Evolutionary conservation across 1,139 yeast genomes (phyloP).

Genomic region (Pichia sp.): DNA sequence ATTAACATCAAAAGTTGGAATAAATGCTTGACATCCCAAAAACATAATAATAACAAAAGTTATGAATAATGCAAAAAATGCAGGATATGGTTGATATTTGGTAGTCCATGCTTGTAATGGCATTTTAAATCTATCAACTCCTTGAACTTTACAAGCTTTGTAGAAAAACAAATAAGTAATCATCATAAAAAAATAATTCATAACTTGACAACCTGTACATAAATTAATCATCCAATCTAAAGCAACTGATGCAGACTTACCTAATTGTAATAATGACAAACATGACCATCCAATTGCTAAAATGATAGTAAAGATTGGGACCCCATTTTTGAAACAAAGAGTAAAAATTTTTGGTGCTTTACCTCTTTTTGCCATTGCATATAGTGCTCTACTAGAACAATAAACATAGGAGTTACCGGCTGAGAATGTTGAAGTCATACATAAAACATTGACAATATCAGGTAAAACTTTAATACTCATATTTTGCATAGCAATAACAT

Average conservation of each 20-base stretch:
- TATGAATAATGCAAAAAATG: constrained; percentile 32
- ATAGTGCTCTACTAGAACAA: constrained; percentile 35
- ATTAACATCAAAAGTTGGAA: constrained; percentile 39
- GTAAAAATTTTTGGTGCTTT: constrained; percentile 33
- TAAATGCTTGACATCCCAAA: constrained; percentile 37
- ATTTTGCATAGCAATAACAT: constrained; percentile 25
- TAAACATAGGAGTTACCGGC: constrained; percentile 37
- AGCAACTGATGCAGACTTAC: constrained; percentile 36
- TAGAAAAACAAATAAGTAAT: constrained; percentile 41
- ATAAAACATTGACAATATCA: constrained; percentile 30
- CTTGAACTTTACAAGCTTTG: constrained; percentile 39
- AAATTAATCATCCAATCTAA: constrained; percentile 44
- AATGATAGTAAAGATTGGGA: constrained; percentile 29
- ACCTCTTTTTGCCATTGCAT: constrained; percentile 33
- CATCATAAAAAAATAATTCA: constrained; percentile 42
- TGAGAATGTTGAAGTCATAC: constrained; percentile 32
- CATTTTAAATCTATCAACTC: constrained; percentile 32
- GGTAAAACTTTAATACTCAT: constrained; percentile 28
- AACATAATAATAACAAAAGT: constrained; percentile 33
- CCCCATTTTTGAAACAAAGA: constrained; percentile 30
- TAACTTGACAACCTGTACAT: constrained; percentile 45
- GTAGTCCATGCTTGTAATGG: constrained; percentile 38
- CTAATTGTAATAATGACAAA: constrained; percentile 36
- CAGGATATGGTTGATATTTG: constrained; percentile 37
- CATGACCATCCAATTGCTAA: constrained; percentile 33